Base-by-base conservation (phyloP, 768 basidiomycete genomes). In the Sutorius australiensis region DNA sequence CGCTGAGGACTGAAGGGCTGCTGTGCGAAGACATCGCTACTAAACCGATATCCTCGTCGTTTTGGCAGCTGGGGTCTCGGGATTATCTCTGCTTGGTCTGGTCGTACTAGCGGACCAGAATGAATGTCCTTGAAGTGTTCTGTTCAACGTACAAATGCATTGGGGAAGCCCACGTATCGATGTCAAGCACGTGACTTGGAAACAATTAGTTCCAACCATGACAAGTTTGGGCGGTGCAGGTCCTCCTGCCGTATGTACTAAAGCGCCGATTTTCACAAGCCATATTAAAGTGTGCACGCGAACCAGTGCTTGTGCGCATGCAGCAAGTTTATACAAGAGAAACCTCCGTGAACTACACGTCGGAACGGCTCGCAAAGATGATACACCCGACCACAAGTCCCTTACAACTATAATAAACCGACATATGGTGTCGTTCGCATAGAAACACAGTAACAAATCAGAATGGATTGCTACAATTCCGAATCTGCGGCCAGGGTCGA, bases 11-110 rank as follows among this genome's bases (percentile, higher is more conserved):
- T 3, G 67, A 68, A 46, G 47, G 32, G 31, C 33, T 48, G 32
- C 34, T 54, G 24, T 58, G 51, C 34, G 44, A 54, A 31, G 67
- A 58, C 66, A 68, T 67, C 4, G 45, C 39, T 45, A 39, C 41
- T 34, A 24, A 55, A n/a, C 31, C 9, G n/a, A 5, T 24, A 24
- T 4, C 13, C 33, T n/a, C 10, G 28, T 50, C 39, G 54, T 27
- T 44, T 30, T 7, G 31, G 39, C 34, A 41, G 30, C n/a, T 42
- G 14, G n/a, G 16, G 33, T 46, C 36, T 45, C 33, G 39, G 36
- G 17, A 3, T n/a, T 48, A 39, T 14, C 49, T 30, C 24, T 19
- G 11, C 40, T 45, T 8, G 6, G 51, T 50, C 52, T 45, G 31
- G 46, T 27, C 31, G 1, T 36, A 37, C 41, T 37, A 24, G 34